phyloP scores from a whole-genome alignment of 2,329 filamentous ascomycete genomes.

The Pyrenochaeta sp. region DNA sequence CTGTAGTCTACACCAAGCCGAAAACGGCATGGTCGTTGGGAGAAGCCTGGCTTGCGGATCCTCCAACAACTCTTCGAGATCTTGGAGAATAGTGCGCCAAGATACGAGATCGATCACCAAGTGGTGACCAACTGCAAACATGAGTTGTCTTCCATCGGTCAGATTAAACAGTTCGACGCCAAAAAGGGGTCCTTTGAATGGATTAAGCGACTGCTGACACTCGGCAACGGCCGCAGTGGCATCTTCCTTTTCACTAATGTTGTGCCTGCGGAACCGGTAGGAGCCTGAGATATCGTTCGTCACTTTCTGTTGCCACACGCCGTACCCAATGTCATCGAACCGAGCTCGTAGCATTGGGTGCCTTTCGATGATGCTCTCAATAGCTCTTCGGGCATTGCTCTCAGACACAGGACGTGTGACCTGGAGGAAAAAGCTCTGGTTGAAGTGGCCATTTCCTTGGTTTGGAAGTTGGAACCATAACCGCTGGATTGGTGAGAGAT shows the following conservation, averaged over 20 bases:
- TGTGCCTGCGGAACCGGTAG: constrained; percentile 15
- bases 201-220: constrained; percentile 8
- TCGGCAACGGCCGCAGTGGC: neutral
- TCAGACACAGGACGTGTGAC: neutral
- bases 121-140: constrained; percentile 39
- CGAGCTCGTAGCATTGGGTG: constrained; percentile 28
- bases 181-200: constrained; percentile 21
- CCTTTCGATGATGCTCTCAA: constrained; percentile 9
- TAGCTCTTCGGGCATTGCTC: neutral
- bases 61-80: constrained; percentile 43
- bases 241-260: constrained; percentile 8
- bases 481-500: constrained; percentile 22
- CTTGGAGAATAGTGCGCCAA: constrained; percentile 53
- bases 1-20: constrained; percentile 15
- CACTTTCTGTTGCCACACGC: constrained; percentile 25
- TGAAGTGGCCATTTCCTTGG: neutral
- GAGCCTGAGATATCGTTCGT: constrained; percentile 11
- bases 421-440: constrained; percentile 4
- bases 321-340: constrained; percentile 13
- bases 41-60: neutral
- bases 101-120: constrained; percentile 53
- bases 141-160: constrained; percentile 4
- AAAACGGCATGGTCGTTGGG: constrained; percentile 11
- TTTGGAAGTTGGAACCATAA: constrained; percentile 16
- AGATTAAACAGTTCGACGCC: constrained; percentile 35